A percentile compares a stretch with the other conserved stretches of the same genome.
phyloP scores from a whole-genome alignment of 495 filamentous ascomycete genomes.

The Baudoinia panamericana region DNA sequence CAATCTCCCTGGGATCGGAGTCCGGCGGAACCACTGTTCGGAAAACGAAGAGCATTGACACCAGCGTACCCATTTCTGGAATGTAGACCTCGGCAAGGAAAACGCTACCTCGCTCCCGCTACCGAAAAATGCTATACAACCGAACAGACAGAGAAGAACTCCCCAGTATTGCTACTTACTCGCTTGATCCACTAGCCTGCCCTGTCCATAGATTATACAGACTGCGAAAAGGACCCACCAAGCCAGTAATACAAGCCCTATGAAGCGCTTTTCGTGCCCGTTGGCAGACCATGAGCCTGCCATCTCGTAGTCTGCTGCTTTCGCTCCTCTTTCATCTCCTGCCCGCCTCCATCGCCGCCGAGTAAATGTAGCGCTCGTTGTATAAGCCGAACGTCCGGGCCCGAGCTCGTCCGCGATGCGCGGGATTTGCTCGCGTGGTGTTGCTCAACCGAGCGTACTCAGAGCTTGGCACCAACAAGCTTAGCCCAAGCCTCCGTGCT shows the following conservation, averaged over 20 bases:
- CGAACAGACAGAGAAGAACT: no score
- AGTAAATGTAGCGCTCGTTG: constrained; percentile 10
- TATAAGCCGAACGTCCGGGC: constrained; percentile 9
- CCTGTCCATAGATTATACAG: no score
- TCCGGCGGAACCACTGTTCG: no score
- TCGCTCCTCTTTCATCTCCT: constrained; percentile 3
- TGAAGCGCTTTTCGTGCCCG: constrained; percentile 4
- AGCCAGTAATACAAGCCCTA: constrained; percentile 4
- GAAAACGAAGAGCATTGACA: no score
- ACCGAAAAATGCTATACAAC: no score
- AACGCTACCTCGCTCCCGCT: no score
- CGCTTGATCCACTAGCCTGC: no score
- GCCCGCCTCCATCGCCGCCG: constrained; percentile 15
- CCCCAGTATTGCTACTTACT: no score
- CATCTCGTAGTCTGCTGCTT: neutral
- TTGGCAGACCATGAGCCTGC: constrained; percentile 3
- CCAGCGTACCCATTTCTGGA: no score
- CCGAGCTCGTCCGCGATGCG: neutral
- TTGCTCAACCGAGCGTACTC: constrained; percentile 30
- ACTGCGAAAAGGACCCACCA: neutral
- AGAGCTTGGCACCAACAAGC: constrained; percentile 81
- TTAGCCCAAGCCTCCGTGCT: constrained; percentile 93
- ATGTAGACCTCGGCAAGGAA: no score
- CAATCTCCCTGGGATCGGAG: no score
- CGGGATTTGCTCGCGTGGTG: neutral